Evolutionary conservation across 176 grass and related monocot species (phyloP).

Genomic region (Zoysia japonica): DNA sequence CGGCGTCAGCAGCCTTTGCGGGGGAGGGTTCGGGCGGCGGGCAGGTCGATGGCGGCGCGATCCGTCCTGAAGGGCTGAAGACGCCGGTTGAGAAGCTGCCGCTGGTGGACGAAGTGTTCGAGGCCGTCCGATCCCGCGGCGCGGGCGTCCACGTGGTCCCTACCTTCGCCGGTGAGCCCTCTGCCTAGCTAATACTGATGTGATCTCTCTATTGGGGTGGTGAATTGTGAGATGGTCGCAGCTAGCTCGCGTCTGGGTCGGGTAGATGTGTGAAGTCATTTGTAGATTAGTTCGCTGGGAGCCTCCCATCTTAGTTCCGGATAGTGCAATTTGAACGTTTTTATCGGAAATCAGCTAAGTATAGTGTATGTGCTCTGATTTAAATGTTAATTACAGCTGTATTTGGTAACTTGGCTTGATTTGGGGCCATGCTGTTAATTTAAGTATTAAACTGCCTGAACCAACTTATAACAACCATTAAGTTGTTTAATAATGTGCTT

Average conservation of each 20-base stretch:
- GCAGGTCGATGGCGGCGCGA: constrained; percentile 21
- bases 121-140: constrained; percentile 85
- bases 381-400: constrained; percentile 11
- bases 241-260: not conserved
- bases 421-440: constrained; percentile 30
- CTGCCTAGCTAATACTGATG: not conserved
- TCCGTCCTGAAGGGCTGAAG: constrained; percentile 29
- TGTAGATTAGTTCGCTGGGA: constrained; percentile 34
- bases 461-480: constrained; percentile 44
- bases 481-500: constrained; percentile 32
- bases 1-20: not conserved
- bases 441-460: constrained; percentile 18
- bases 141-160: constrained; percentile 81
- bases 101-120: constrained; percentile 61
- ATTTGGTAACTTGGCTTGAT: constrained; percentile 34
- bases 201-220: constrained; percentile 25
- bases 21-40: constrained; percentile 39
- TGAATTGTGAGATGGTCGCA: constrained; percentile 21
- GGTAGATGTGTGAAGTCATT: constrained; percentile 17
- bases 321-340: not conserved
- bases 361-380: not conserved
- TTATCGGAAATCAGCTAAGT: constrained; percentile 15
- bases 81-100: constrained; percentile 30
- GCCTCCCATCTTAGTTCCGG: not conserved
- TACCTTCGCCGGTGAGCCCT: constrained; percentile 77